These are phyloP conservation scores for Ceratocystis ficicola DNA, from an alignment of 2,329 filamentous ascomycete genomes.

Conservation along the genomic window DNA sequence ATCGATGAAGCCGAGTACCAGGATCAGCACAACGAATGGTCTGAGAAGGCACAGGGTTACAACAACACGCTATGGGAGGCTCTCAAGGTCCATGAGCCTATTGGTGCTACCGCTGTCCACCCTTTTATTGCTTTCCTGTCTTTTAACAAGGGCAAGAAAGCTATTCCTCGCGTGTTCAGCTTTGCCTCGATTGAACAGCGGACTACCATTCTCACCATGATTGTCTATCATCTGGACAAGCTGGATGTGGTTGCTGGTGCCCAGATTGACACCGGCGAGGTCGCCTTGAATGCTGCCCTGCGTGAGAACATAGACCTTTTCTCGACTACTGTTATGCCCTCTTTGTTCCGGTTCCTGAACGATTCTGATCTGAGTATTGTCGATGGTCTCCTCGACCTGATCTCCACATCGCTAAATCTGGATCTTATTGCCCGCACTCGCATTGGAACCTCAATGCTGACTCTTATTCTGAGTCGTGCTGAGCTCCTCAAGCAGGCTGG, in stretches of 20 bases:
- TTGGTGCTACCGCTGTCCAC: conserved; percentile 63
- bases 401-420: conserved; percentile 72
- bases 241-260: conserved; percentile 80
- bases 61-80: conserved; percentile 74
- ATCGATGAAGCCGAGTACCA: conserved; percentile 55
- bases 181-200: conserved; percentile 87
- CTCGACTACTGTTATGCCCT: conserved; percentile 74
- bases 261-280: conserved; percentile 60
- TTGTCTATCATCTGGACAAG: conserved; percentile 82
- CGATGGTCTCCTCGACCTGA: conserved; percentile 73
- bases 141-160: conserved; percentile 91
- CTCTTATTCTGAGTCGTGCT: conserved; percentile 85
- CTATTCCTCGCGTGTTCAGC: conserved; percentile 85
- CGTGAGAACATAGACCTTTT: conserved; percentile 92
- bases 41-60: conserved; percentile 54
- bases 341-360: conserved; percentile 77
- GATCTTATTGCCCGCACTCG: conserved; percentile 75
- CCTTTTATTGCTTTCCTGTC: conserved; percentile 95
- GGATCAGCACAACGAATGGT: conserved; percentile 68
- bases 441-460: conserved; percentile 79
- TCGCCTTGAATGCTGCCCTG: conserved; percentile 57
- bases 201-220: conserved; percentile 90
- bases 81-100: conserved; percentile 86
- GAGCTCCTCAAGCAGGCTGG: conserved; percentile 82
- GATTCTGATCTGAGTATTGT: conserved; percentile 87